phyloP scores from a whole-genome alignment of 1,284 basidiomycete genomes.

The Tremellales sp. region DNA sequence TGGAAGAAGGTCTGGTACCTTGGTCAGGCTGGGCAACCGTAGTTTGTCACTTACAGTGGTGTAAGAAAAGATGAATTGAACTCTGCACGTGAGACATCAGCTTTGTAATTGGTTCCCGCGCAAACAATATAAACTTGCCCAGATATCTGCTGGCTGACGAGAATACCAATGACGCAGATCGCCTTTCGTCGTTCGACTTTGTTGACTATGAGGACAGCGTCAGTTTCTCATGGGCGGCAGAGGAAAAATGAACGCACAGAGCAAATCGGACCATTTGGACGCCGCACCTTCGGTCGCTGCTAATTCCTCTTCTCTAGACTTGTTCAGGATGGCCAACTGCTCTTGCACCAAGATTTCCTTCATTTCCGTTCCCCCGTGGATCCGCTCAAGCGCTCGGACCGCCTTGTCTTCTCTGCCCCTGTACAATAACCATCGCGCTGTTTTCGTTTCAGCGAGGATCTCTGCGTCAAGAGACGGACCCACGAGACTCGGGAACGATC shows the following conservation, averaged over 20 bases:
- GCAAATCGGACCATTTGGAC: slow-evolving; percentile 46
- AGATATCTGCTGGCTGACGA: slow-evolving; percentile 47
- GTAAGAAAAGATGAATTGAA: slow-evolving; percentile 50
- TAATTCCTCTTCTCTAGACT: slow-evolving; percentile 48
- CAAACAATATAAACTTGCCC: slow-evolving; percentile 35
- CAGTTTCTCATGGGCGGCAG: background rate
- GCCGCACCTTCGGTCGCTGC: slow-evolving; percentile 39
- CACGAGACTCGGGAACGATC: slow-evolving; percentile 45
- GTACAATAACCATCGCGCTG: slow-evolving; percentile 49
- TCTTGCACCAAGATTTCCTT: slow-evolving; percentile 43
- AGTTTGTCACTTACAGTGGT: slow-evolving; percentile 17
- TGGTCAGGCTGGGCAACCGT: slow-evolving; percentile 4
- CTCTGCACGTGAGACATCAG: slow-evolving; percentile 25
- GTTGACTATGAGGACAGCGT: slow-evolving; percentile 22
- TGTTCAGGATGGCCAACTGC: slow-evolving; percentile 44
- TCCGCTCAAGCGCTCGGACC: slow-evolving; percentile 39
- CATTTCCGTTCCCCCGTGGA: slow-evolving; percentile 48
- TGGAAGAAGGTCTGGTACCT: slow-evolving; percentile 37
- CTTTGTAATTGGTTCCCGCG: slow-evolving; percentile 10
- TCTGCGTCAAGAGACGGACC: background rate
- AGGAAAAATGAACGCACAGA: slow-evolving; percentile 29
- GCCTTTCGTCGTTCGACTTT: slow-evolving; percentile 45
- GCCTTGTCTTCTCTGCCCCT: slow-evolving; percentile 49
- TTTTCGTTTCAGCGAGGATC: background rate
- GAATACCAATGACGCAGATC: slow-evolving; percentile 49